Evolutionary conservation across 2,329 filamentous ascomycete genomes (phyloP), one percentile per base, ranked within the genome.

Genomic region (Aspergillus eucalypticola): DNA sequence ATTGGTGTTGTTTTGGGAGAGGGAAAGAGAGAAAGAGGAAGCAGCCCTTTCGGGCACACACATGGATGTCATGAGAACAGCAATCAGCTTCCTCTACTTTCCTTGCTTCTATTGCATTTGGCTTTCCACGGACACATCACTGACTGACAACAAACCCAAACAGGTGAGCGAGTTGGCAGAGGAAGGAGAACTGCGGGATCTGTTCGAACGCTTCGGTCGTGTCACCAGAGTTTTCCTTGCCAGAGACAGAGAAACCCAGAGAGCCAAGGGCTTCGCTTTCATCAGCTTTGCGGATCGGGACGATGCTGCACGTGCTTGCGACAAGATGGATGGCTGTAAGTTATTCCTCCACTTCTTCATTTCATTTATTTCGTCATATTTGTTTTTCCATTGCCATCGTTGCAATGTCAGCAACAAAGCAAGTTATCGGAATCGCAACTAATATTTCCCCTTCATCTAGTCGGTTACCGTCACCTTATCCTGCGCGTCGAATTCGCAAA

Each of bases 231-330:
- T 99, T 54, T 99, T 99, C 85, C 81, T 99, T 73, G 95, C 95
- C 72, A 98, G 97, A 85, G 95, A 99, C 82, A 85, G 95, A 76
- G 95, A 99, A 72, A 99, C 95, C 42, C 91, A 92, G 63, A 83
- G 94, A 76, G 95, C 95, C 70, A 99, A 99, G 87, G 95, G 95
- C 64, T 99, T 99, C 77, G 96, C 96, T 25, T 99, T 99, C 78
- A 96, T 99, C 84, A 96, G 91, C 79, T 99, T 95, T 75, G 91
- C 90, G 62, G 95, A 99, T 78, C 85, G 95, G 69, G 79, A 84
- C 68, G 95, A 99, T 78, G 95, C 95, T 68, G 90, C 91, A 70
- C 91, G 90, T 82, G 95, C 95, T 42, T 96, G 91, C 82, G 89
- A 90, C 81, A 97, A 96, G 86, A 94, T 99, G 91, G 95, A 99